These are phyloP conservation scores for Nematocida sp. DNA, from an alignment of 371 early-diverging fungal genomes.

Conservation along the genomic window DNA sequence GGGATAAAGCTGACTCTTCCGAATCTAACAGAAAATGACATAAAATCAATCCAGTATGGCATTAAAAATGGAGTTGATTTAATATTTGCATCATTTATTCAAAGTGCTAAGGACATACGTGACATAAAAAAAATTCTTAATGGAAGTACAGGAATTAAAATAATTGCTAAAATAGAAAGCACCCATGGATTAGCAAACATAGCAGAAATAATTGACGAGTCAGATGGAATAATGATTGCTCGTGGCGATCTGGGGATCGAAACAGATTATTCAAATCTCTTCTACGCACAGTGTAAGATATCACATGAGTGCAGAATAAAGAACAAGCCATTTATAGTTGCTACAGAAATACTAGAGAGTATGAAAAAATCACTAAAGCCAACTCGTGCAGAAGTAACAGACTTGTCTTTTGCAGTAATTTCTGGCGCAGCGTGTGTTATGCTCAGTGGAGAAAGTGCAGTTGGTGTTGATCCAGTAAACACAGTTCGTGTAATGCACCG, in stretches of 20 bases:
- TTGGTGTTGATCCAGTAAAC: slow-evolving; percentile 77
- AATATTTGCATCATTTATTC: slow-evolving; percentile 91
- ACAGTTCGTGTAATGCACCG: slow-evolving; percentile 48
- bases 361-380: slow-evolving; percentile 89
- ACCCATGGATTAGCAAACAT: slow-evolving; percentile 89
- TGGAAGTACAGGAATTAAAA: slow-evolving; percentile 73
- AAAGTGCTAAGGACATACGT: slow-evolving; percentile 79
- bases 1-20: slow-evolving; percentile 80
- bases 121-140: slow-evolving; percentile 74
- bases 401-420: slow-evolving; percentile 91
- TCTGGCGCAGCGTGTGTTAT: slow-evolving; percentile 96
- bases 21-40: slow-evolving; percentile 87
- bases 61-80: slow-evolving; percentile 86
- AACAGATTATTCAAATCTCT: slow-evolving; percentile 82
- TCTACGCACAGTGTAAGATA: slow-evolving; percentile 91
- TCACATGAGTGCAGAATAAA: slow-evolving; percentile 82
- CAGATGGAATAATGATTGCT: slow-evolving; percentile 97
- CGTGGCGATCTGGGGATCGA: slow-evolving; percentile 94
- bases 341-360: slow-evolving; percentile 97
- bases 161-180: slow-evolving; percentile 76
- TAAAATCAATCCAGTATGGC: slow-evolving; percentile 80
- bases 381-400: slow-evolving; percentile 94
- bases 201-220: slow-evolving; percentile 83
- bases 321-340: slow-evolving; percentile 87
- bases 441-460: slow-evolving; percentile 95